Percentiles rank a stretch among this genome's conserved stretches.
Conservation (phyloP, 345 rosid species). For the Excoecaria agallocha region DNA sequence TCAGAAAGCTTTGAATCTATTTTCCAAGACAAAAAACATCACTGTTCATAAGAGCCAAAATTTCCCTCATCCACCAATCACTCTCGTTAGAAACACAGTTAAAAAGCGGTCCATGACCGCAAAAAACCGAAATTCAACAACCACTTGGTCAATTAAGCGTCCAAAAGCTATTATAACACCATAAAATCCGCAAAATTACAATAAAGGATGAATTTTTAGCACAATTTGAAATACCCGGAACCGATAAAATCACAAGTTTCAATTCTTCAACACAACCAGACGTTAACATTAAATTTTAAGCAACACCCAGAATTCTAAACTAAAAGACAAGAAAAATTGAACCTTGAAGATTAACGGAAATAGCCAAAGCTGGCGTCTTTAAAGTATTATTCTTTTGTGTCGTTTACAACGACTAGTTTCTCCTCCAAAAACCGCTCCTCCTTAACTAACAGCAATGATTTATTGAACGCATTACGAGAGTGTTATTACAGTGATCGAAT, state of each 20-base stretch:
- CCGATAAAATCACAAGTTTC: slow-evolving; percentile 22
- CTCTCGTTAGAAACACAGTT: neutral
- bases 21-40: neutral
- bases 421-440: neutral
- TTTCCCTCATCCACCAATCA: slow-evolving; percentile 4
- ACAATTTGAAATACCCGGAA: slow-evolving; percentile 16
- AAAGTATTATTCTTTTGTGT: neutral
- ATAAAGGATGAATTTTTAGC: slow-evolving; percentile 6
- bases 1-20: neutral
- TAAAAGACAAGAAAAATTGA: slow-evolving; percentile 4
- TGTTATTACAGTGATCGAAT: slow-evolving; percentile 1
- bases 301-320: slow-evolving; percentile 27
- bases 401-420: neutral
- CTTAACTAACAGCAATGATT: neutral
- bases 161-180: neutral
- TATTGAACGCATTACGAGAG: neutral
- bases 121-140: slow-evolving; percentile 18
- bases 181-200: slow-evolving; percentile 3
- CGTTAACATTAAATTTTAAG: slow-evolving; percentile 16
- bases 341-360: slow-evolving; percentile 25
- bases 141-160: neutral
- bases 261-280: slow-evolving; percentile 18
- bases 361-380: neutral
- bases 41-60: neutral
- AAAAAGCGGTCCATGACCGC: neutral